Percentiles rank a stretch among this genome's conserved stretches.
Conservation (phyloP, 176 grass and related monocot species). For the Thalia dealbata region DNA sequence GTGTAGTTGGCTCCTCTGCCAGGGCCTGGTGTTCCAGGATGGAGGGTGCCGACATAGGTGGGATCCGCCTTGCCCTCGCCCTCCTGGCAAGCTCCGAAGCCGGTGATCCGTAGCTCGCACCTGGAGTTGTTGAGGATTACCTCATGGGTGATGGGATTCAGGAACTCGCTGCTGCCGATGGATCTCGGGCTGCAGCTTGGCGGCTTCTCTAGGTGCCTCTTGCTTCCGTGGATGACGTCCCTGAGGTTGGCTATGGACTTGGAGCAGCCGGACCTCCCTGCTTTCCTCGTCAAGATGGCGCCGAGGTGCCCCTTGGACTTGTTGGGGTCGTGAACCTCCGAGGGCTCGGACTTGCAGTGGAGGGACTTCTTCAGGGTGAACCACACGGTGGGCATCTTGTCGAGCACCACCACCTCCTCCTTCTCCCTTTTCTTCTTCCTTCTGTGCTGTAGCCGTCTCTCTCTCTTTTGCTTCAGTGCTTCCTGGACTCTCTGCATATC, state of each 20-base stretch:
- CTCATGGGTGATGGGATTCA: conserved; percentile 90
- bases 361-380: conserved; percentile 52
- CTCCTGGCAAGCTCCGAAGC: conserved; percentile 19
- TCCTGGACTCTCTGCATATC: neutral
- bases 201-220: conserved; percentile 62
- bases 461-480: neutral
- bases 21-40: no score
- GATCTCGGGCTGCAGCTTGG: conserved; percentile 79
- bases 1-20: conserved; percentile 22
- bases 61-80: neutral
- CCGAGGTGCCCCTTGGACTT: conserved; percentile 29
- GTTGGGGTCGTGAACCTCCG: conserved; percentile 29
- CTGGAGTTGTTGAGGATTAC: conserved; percentile 76
- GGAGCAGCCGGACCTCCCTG: conserved; percentile 57
- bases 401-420: conserved; percentile 4
- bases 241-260: conserved; percentile 80
- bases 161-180: conserved; percentile 86
- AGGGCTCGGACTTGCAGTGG: conserved; percentile 46
- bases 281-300: conserved; percentile 48
- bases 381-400: conserved; percentile 41
- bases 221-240: conserved; percentile 96
- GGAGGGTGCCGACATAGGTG: no score
- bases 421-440: neutral
- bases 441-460: neutral
- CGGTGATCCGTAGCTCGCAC: conserved; percentile 23